Evolutionary conservation across 176 grass and related monocot species (phyloP), one percentile per base, ranked within the genome.

Genomic region (Cenchrus purpureus): DNA sequence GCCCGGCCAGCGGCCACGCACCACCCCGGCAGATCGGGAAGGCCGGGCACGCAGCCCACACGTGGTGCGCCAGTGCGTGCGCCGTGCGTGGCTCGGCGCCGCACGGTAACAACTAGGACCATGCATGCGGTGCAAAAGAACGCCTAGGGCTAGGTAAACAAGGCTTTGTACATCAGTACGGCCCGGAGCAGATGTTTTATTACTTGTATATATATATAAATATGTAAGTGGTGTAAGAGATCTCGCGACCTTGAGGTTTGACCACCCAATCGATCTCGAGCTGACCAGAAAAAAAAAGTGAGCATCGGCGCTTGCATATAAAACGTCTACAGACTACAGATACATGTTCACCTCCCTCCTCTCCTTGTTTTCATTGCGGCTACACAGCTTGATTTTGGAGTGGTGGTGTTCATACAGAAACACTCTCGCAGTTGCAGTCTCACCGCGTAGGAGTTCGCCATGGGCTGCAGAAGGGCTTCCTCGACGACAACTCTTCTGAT

Each of bases 81-180:
- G 11, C 51, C 40, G 52, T 80, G 87, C 68, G 78, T 82, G 77
- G 67, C 66, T 3, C 16, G 59, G 51, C 12, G 43, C 59, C 59
- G 48, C 59, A 16, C 12, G 60, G 67, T 78, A 58, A 58, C 76
- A 71, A 64, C 56, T 65, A 64, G 76, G 29, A 65, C 76, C 17
- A 0, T 12, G 48, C 69, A 1, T n/a, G 37, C 37, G 57, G 42
- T 60, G 44, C 63, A 67, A 71, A 62, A 48, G 0, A 55, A 14
- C 22, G 20, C 79, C 29, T 83, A 73, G 88, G 74, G 67, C 12
- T 90, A 68, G 73, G 86, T 87, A 90, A 90, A 73, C 25, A 53
- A 59, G 57, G 3, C 10, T 11, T 15, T 12, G 7, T 40, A 32
- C 53, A 20, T 0, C 29, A 28, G 88, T 86, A 86, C 88, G 74